Conservation (phyloP, 2,329 filamentous ascomycete genomes). For the Lecanosticta acicola region DNA sequence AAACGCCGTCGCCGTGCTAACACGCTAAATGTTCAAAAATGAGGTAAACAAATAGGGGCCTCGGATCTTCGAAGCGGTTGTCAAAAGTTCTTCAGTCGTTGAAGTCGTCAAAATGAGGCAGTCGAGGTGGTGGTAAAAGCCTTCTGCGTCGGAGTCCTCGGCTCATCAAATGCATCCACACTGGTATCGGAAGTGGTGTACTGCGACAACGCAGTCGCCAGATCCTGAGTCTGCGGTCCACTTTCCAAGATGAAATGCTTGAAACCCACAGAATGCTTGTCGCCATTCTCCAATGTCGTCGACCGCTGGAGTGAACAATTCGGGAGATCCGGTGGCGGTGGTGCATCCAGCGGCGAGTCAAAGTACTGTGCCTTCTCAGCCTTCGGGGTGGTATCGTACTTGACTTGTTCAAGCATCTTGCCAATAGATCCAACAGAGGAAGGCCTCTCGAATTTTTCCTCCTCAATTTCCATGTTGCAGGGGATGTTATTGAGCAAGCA, state of each 20-base stretch:
- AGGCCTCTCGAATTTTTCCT: conserved; percentile 44
- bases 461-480: conserved; percentile 40
- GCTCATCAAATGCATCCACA: conserved; percentile 15
- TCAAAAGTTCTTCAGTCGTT: too few relatives aligned
- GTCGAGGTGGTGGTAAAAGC: conserved; percentile 6
- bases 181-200: conserved; percentile 10
- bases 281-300: conserved; percentile 1
- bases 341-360: conserved; percentile 13
- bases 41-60: background rate
- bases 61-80: background rate
- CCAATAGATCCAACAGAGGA: conserved; percentile 27
- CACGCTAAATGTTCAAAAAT: too few relatives aligned
- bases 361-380: conserved; percentile 37
- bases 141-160: conserved; percentile 20
- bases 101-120: background rate
- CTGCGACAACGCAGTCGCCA: conserved; percentile 1
- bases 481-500: conserved; percentile 42
- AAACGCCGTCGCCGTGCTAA: too few relatives aligned
- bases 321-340: conserved; percentile 1
- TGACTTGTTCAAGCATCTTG: conserved; percentile 39
- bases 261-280: conserved; percentile 21
- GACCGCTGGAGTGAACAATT: background rate
- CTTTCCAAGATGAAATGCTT: conserved; percentile 27
- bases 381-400: conserved; percentile 40
- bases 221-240: conserved; percentile 4